A percentile compares a stretch with the other conserved stretches of the same genome.
Conservation (phyloP, 2,329 filamentous ascomycete genomes). For the Juglanconis oblonga region DNA sequence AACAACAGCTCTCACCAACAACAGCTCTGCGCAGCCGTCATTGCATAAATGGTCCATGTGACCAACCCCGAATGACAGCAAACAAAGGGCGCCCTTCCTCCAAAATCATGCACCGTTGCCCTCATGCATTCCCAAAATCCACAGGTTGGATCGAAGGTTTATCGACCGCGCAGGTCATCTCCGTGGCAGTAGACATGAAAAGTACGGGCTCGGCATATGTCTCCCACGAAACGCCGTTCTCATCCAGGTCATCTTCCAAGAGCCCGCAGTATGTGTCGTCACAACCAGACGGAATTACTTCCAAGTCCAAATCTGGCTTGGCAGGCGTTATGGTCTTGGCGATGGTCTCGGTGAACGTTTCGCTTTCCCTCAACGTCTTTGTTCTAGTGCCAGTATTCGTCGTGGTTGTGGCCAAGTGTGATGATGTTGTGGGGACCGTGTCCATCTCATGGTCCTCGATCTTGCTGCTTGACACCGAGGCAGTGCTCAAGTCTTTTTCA, state of each 20-base stretch:
- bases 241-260: background rate
- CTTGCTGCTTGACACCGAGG: background rate
- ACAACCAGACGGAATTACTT: background rate
- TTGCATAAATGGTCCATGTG: too few relatives aligned
- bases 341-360: constrained; percentile 27
- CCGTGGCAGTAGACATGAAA: too few relatives aligned
- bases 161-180: too few relatives aligned
- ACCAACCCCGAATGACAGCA: too few relatives aligned
- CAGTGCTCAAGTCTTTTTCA: background rate
- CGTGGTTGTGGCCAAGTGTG: background rate
- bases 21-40: too few relatives aligned
- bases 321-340: constrained; percentile 8
- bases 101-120: too few relatives aligned
- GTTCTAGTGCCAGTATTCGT: background rate
- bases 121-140: too few relatives aligned
- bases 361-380: constrained; percentile 1
- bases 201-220: too few relatives aligned
- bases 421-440: background rate
- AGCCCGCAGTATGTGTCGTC: background rate
- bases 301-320: background rate
- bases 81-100: too few relatives aligned
- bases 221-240: too few relatives aligned
- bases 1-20: too few relatives aligned
- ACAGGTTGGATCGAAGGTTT: too few relatives aligned
- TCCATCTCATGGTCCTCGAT: background rate